Percentiles rank a stretch among this genome's conserved stretches.
These are phyloP conservation scores for Blepharisma undulans DNA, from an alignment of 169 alveolate genomes.

Conservation along the genomic window DNA sequence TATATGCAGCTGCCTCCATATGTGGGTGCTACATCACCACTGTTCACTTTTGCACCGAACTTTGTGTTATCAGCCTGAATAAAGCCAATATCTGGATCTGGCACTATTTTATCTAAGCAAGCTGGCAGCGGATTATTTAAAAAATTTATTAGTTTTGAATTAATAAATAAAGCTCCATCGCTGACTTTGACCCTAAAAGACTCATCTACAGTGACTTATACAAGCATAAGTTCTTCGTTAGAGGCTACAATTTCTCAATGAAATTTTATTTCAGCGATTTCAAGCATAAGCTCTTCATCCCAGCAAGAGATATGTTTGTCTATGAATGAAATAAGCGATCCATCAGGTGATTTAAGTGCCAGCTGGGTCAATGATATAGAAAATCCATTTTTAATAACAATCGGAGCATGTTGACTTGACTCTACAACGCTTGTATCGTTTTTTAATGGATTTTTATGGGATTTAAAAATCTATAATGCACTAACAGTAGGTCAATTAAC, in stretches of 20 bases:
- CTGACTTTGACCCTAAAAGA: neutral
- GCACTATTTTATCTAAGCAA: slow-evolving; percentile 15
- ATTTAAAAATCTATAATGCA: neutral
- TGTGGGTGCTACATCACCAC: neutral
- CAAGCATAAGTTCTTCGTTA: neutral
- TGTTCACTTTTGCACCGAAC: neutral
- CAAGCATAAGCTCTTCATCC: neutral
- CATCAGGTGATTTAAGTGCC: neutral
- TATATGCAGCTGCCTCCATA: slow-evolving; percentile 18
- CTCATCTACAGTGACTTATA: neutral
- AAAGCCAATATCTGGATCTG: neutral
- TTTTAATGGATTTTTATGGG: neutral
- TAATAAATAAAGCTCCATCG: neutral
- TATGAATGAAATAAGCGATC: neutral
- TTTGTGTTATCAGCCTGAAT: neutral
- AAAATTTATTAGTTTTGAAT: neutral
- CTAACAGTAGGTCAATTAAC: neutral
- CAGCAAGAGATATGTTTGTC: neutral
- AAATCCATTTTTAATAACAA: slow-evolving; percentile 13
- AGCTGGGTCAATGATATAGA: neutral
- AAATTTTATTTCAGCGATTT: neutral
- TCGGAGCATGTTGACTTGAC: neutral
- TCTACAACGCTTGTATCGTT: neutral
- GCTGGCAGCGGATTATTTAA: neutral
- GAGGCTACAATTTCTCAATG: neutral